These are phyloP conservation scores for Puccinia polysora DNA, from an alignment of 1,284 basidiomycete genomes.

Conservation along the genomic window DNA sequence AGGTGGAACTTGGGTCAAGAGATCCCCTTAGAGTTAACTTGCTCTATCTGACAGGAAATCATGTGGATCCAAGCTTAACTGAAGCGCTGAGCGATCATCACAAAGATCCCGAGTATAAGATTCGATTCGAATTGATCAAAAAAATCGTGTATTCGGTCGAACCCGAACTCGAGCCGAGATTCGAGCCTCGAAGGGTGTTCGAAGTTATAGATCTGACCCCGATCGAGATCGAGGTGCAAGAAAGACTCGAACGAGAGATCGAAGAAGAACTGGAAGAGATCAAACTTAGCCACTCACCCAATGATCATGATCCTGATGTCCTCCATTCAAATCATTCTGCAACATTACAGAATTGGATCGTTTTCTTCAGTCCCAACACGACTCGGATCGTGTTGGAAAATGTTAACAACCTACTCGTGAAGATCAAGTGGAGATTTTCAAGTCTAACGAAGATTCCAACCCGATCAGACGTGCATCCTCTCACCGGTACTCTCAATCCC, in stretches of 20 bases:
- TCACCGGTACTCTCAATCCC: too few species aligned
- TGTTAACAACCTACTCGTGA: neutral
- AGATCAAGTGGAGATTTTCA: neutral
- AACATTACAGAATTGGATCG: neutral
- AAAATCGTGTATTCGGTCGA: neutral
- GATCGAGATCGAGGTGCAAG: neutral
- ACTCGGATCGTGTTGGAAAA: neutral
- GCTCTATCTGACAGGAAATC: neutral
- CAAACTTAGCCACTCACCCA: too few species aligned
- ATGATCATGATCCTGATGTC: too few species aligned
- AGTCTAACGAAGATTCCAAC: too few species aligned
- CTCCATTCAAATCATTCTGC: too few species aligned
- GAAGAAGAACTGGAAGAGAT: neutral
- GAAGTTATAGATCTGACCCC: neutral
- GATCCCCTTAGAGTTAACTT: neutral
- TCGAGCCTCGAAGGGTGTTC: neutral
- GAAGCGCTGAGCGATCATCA: neutral
- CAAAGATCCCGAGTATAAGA: neutral
- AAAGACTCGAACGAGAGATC: neutral
- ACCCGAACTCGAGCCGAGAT: neutral
- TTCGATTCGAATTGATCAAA: neutral
- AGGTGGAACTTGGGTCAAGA: neutral
- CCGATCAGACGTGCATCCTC: too few species aligned
- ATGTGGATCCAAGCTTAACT: neutral
- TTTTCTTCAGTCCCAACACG: slow-evolving; percentile 12